A percentile compares a stretch with the other conserved stretches of the same genome.
Evolutionary conservation across 1,284 basidiomycete species (phyloP).

Genomic region (Cutaneotrichosporon sp.): DNA sequence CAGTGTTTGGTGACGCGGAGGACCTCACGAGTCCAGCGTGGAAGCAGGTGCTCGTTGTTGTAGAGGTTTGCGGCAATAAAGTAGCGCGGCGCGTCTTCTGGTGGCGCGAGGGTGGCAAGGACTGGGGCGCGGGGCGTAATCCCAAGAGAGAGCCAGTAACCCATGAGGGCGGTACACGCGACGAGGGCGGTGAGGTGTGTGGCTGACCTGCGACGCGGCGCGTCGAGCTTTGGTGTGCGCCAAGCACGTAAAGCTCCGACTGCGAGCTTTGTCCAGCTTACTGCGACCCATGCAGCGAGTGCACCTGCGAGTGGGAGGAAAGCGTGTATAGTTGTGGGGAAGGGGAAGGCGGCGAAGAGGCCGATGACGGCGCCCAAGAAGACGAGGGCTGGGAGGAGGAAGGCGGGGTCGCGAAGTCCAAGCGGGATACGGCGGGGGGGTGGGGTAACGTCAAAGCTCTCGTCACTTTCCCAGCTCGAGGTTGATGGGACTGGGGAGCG

Average conservation of each 20-base stretch:
- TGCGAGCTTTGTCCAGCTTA: constrained; percentile 22
- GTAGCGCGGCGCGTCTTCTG: constrained; percentile 17
- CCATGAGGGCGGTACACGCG: constrained; percentile 18
- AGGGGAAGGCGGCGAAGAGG: constrained; percentile 35
- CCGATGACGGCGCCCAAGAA: constrained; percentile 9
- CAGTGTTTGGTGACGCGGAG: constrained; percentile 29
- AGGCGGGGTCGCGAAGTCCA: constrained; percentile 17
- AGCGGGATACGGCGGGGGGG: constrained; percentile 1
- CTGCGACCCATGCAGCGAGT: constrained; percentile 26
- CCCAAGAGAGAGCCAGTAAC: constrained; percentile 28
- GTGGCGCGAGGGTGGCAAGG: constrained; percentile 18
- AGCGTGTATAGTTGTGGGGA: constrained; percentile 41
- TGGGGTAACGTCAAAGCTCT: neutral
- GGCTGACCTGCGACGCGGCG: neutral
- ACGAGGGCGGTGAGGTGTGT: constrained; percentile 14
- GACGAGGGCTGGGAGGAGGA: constrained; percentile 16
- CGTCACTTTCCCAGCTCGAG: neutral
- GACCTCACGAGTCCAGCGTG: constrained; percentile 29
- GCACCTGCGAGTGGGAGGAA: constrained; percentile 28
- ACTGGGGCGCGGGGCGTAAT: constrained; percentile 18
- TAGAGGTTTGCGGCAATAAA: constrained; percentile 43
- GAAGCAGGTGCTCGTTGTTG: constrained; percentile 36
- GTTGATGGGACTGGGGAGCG: neutral
- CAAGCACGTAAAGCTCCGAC: constrained; percentile 7
- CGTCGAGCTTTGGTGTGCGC: constrained; percentile 3